Conservation (phyloP, 2,329 filamentous ascomycete genomes). For the Pseudogymnoascus sp. region DNA sequence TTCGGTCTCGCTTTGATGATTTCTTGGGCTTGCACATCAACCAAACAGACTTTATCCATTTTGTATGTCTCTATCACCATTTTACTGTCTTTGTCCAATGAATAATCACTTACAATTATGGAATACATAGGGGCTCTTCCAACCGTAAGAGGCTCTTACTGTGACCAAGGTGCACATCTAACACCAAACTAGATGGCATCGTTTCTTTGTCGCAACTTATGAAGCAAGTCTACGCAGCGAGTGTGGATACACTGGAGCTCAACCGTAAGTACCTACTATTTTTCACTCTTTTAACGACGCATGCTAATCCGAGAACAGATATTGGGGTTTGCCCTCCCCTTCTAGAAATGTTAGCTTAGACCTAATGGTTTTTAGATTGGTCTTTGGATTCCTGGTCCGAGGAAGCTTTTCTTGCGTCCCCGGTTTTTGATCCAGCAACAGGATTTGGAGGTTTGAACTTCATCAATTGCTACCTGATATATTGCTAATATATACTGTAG, state of each 20-base stretch:
- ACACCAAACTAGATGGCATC: constrained; percentile 26
- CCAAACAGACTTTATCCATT: constrained; percentile 37
- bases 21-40: constrained; percentile 42
- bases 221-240: constrained; percentile 28
- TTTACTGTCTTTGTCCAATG: constrained; percentile 20
- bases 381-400: constrained; percentile 24
- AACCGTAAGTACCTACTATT: constrained; percentile 11
- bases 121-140: neutral
- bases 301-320: neutral
- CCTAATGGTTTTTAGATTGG: constrained; percentile 20
- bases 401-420: constrained; percentile 20
- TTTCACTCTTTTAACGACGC: neutral
- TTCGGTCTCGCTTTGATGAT: constrained; percentile 40
- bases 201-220: constrained; percentile 26
- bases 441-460: constrained; percentile 11
- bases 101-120: constrained; percentile 9
- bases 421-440: constrained; percentile 20
- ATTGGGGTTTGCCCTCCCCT: neutral
- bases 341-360: neutral
- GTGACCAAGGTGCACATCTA: neutral
- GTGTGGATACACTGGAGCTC: constrained; percentile 31
- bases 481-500: neutral
- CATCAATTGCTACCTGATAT: neutral
- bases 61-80: constrained; percentile 12
- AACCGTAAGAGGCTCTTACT: neutral